phyloP scores from a whole-genome alignment of 352 stramenopile genomes.

The Bremia lactucae region DNA sequence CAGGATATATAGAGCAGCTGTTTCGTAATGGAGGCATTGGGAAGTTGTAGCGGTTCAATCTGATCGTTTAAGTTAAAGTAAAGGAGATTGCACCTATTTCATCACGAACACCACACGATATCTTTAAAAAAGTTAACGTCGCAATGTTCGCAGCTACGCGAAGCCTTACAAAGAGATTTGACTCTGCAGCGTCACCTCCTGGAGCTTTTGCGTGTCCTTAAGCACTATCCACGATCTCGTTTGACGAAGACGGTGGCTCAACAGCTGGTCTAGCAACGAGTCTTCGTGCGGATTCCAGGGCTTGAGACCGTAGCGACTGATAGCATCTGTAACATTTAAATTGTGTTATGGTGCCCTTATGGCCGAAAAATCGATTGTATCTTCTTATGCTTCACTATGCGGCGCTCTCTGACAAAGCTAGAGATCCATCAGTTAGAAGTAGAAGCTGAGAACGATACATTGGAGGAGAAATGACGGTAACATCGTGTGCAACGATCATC shows the following conservation, averaged over 20 bases:
- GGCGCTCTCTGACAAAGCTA: constrained; percentile 52
- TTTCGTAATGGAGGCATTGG: constrained; percentile 44
- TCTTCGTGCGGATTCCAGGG: constrained; percentile 40
- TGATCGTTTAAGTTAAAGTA: no score
- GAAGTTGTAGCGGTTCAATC: no score
- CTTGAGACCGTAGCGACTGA: constrained; percentile 30
- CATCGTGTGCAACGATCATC: constrained; percentile 69
- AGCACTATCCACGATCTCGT: constrained; percentile 43
- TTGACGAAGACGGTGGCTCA: constrained; percentile 26
- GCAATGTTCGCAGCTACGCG: constrained; percentile 37
- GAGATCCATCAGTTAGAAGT: no score
- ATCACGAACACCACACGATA: constrained; percentile 44
- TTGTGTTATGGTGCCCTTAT: no score
- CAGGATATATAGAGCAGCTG: constrained; percentile 61
- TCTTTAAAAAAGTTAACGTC: constrained; percentile 31
- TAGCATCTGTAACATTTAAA: constrained; percentile 69
- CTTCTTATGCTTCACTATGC: constrained; percentile 34
- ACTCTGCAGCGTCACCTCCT: constrained; percentile 37
- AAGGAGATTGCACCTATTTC: constrained; percentile 42
- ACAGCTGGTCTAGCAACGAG: constrained; percentile 31
- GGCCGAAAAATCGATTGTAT: constrained; percentile 62
- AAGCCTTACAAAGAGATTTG: constrained; percentile 40
- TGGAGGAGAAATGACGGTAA: no score
- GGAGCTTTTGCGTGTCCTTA: constrained; percentile 40
- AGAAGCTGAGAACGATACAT: no score